phyloP scores from a whole-genome alignment of 345 rosid genomes.

The Erodium maritimum region DNA sequence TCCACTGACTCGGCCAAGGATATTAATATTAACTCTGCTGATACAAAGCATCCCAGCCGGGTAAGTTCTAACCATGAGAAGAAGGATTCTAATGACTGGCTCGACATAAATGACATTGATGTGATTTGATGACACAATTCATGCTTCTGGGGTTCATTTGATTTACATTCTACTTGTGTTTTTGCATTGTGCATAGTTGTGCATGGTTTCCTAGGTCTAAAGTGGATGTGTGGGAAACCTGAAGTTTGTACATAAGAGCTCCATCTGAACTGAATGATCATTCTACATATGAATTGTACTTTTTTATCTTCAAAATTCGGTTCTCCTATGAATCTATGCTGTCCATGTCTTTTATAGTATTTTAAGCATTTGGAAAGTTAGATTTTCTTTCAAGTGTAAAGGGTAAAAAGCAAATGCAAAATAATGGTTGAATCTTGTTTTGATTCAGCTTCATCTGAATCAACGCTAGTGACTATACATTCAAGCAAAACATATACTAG shows the following conservation, averaged over 20 bases:
- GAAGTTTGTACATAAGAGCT: slow-evolving; percentile 34
- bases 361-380: no score
- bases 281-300: no score
- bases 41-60: slow-evolving; percentile 22
- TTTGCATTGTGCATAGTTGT: slow-evolving; percentile 21
- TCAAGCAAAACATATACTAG: no score
- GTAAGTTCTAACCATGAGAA: slow-evolving; percentile 37
- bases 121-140: slow-evolving; percentile 21
- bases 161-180: slow-evolving; percentile 8
- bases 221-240: slow-evolving; percentile 16
- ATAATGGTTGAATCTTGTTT: no score
- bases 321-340: no score
- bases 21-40: slow-evolving; percentile 12
- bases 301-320: no score
- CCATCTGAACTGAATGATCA: slow-evolving; percentile 10
- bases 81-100: slow-evolving; percentile 68
- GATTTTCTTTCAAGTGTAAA: no score
- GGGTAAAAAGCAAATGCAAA: no score
- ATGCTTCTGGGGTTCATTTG: slow-evolving; percentile 3
- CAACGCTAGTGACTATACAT: no score
- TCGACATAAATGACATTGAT: slow-evolving; percentile 51
- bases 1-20: slow-evolving; percentile 36
- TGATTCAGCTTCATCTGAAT: no score
- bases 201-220: slow-evolving; percentile 15
- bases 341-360: no score